phyloP scores from a whole-genome alignment of 176 grass and related monocot genomes.

The Oryza coarctata region DNA sequence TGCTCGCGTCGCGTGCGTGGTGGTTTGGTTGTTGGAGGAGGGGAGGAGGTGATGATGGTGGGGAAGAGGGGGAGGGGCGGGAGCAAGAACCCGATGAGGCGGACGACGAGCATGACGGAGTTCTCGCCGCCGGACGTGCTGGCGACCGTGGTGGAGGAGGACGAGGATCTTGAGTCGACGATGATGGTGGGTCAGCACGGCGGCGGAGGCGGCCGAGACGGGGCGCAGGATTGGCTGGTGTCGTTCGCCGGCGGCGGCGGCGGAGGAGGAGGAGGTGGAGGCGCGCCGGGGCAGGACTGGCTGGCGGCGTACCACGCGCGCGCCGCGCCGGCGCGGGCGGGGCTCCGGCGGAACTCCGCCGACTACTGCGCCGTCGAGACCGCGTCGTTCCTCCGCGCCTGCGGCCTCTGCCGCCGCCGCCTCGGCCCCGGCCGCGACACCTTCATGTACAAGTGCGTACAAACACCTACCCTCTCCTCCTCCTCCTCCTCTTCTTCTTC shows the following conservation, averaged over 20 bases:
- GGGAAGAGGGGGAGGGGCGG: constrained; percentile 47
- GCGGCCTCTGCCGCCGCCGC: constrained; percentile 80
- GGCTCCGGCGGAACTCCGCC: constrained; percentile 44
- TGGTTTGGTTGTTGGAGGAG: neutral
- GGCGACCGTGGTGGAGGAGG: constrained; percentile 45
- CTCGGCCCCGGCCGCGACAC: constrained; percentile 85
- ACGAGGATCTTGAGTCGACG: neutral
- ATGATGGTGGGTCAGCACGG: neutral
- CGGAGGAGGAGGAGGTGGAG: neutral
- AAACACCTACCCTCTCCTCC: too few species aligned
- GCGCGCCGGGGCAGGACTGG: constrained; percentile 45
- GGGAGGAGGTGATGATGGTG: constrained; percentile 37
- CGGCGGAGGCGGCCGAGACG: neutral
- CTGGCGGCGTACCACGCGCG: constrained; percentile 44
- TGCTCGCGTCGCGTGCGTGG: too few species aligned
- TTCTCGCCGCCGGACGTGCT: constrained; percentile 46
- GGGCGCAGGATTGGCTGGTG: constrained; percentile 34
- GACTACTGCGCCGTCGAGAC: constrained; percentile 48
- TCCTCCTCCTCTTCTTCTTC: neutral
- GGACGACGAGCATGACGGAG: constrained; percentile 85
- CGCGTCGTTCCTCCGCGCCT: constrained; percentile 74
- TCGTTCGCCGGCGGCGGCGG: constrained; percentile 13
- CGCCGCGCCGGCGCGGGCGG: constrained; percentile 30
- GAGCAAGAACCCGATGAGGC: constrained; percentile 48
- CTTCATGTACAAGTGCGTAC: constrained; percentile 87